Evolutionary conservation across 768 basidiomycete species (phyloP), one percentile per base, ranked within the genome.

Genomic region (Botryobasidium botryosum): DNA sequence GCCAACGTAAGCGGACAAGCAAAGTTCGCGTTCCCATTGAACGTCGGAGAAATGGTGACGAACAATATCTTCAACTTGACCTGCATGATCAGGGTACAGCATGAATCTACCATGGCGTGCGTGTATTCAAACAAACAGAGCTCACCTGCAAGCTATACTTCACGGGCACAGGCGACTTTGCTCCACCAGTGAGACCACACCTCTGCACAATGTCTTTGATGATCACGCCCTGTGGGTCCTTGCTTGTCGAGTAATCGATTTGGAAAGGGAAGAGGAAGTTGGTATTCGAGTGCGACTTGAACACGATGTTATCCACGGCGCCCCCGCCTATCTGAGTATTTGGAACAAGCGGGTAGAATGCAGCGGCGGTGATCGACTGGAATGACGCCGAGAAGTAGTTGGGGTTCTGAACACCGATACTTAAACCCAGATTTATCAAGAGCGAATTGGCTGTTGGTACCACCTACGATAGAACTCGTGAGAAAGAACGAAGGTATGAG

Each of bases 351-450:
- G 83, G 85, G 56, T 88, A 88, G 53, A 71, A 66, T 40, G 49
- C 49, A 32, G 77, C 59, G 3, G 76, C 77, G 35, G 69, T 64
- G 50, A 88, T 71, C 46, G 69, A 68, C 43, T 69, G 68, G 58
- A 88, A 69, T 17, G 66, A 67, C 7, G 80, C 77, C 6, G 69
- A 60, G 56, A 88, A 84, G 60, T 73, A 84, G 57, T 87, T 87
- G 24, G 84, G 85, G 54, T 88, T 88, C 55, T 64, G 63, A 44
- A 86, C 79, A 24, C 83, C 87, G 52, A 84, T 74, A 51, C 74
- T 68, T n/a, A 82, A 64, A 27, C 68, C 70, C 35, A 85, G 64
- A 50, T 75, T 73, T 33, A 82, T 60, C 7, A 60, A 62, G 38
- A 84, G 54, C 3, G 29, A 69, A 45, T 71, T 60, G 39, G 57